Percentiles rank a stretch among this genome's conserved stretches.
phyloP scores from a whole-genome alignment of 495 filamentous ascomycete species.

The Penicillium egyptiacum region DNA sequence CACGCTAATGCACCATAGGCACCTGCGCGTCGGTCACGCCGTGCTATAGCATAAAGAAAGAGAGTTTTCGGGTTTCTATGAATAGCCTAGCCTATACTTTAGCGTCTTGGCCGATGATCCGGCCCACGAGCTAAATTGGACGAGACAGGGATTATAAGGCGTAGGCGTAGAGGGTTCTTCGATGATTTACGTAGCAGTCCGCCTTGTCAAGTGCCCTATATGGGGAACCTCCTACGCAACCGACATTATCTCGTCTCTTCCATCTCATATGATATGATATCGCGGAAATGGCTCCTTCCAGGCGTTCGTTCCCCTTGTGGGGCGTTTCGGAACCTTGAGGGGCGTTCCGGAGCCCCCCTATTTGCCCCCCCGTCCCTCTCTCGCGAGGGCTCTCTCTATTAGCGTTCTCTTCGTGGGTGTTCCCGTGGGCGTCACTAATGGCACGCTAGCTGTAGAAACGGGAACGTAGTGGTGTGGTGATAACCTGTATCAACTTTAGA shows the following conservation, averaged over 20 bases:
- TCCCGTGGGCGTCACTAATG: not conserved
- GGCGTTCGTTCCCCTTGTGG: not conserved
- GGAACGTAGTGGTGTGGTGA: not conserved
- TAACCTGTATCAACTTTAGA: not conserved
- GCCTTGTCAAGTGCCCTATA: not conserved
- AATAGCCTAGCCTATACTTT: slow-evolving; percentile 1
- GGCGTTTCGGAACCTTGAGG: no score
- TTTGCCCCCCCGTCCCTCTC: not conserved
- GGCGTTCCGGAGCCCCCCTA: not conserved
- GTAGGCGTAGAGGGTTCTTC: not conserved
- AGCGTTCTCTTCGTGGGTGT: not conserved
- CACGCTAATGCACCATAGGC: no score
- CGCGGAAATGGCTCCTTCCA: not conserved
- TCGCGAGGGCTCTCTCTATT: not conserved
- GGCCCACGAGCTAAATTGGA: slow-evolving; percentile 3
- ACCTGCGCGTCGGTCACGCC: no score
- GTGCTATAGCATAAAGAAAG: no score
- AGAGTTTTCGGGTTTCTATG: not conserved
- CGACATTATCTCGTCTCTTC: not conserved
- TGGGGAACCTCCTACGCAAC: not conserved
- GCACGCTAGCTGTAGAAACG: not conserved
- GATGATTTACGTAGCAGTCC: not conserved
- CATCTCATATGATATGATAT: not conserved
- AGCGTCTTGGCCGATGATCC: slow-evolving; percentile 1
- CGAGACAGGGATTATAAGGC: not conserved